Conservation (phyloP, 306 rosid genomes). For the Cercis canadensis region DNA sequence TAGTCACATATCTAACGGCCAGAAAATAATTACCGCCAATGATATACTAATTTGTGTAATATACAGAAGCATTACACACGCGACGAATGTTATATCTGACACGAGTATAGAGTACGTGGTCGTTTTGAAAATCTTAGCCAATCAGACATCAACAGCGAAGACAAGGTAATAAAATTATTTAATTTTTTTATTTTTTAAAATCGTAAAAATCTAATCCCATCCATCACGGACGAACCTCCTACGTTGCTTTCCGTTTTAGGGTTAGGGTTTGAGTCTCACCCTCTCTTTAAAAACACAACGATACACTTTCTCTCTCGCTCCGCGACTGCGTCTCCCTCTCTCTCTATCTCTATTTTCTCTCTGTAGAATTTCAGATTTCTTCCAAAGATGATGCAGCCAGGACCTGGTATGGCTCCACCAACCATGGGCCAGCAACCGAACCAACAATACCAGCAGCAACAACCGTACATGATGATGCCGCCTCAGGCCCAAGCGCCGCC, state of each 20-base stretch:
- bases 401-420: constrained; percentile 67
- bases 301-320: background rate
- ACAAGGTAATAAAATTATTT: constrained; percentile 4
- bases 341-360: constrained; percentile 26
- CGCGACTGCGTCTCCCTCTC: constrained; percentile 26
- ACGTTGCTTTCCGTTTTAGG: constrained; percentile 37
- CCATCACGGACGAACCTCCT: background rate
- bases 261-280: constrained; percentile 56
- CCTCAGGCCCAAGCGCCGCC: constrained; percentile 60
- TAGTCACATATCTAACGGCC: background rate
- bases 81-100: no score
- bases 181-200: background rate
- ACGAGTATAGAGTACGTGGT: constrained; percentile 22
- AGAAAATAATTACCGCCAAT: background rate
- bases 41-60: background rate
- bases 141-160: background rate
- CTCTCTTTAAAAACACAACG: background rate
- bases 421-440: constrained; percentile 61
- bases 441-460: constrained; percentile 68
- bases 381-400: constrained; percentile 82
- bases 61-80: no score
- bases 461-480: constrained; percentile 83
- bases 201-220: constrained; percentile 2
- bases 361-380: constrained; percentile 32
- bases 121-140: constrained; percentile 24